These are phyloP conservation scores for Corymbia calophylla DNA, from an alignment of 441 rosid species.

Conservation along the genomic window DNA sequence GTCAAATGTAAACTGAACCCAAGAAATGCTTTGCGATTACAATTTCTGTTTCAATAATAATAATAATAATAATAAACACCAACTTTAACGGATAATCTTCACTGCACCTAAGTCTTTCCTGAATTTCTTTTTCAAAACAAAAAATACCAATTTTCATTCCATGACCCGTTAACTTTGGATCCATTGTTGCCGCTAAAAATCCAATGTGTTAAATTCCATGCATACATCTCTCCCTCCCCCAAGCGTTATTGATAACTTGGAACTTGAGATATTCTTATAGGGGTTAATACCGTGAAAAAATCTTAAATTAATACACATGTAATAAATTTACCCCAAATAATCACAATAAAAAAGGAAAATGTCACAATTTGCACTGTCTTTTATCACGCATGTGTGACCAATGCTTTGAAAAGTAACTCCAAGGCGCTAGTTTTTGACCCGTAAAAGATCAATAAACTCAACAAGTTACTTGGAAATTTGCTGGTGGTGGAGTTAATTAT, in stretches of 20 bases:
- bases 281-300: no score
- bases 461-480: no score
- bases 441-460: no score
- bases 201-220: background rate
- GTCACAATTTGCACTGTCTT: no score
- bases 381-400: no score
- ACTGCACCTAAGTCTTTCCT: background rate
- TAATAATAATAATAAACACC: background rate
- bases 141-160: background rate
- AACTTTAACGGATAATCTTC: background rate
- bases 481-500: no score
- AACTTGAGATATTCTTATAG: no score
- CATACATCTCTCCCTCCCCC: background rate
- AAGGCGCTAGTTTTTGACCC: no score
- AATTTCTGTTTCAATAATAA: background rate
- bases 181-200: background rate
- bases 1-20: background rate
- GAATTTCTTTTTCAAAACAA: background rate
- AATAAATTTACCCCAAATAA: no score
- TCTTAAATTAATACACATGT: fast-evolving
- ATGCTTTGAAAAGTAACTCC: no score
- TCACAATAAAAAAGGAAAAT: no score
- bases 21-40: background rate
- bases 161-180: background rate
- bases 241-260: no score